phyloP scores from a whole-genome alignment of 805 yeast species.

The Myxozyma monticola region DNA sequence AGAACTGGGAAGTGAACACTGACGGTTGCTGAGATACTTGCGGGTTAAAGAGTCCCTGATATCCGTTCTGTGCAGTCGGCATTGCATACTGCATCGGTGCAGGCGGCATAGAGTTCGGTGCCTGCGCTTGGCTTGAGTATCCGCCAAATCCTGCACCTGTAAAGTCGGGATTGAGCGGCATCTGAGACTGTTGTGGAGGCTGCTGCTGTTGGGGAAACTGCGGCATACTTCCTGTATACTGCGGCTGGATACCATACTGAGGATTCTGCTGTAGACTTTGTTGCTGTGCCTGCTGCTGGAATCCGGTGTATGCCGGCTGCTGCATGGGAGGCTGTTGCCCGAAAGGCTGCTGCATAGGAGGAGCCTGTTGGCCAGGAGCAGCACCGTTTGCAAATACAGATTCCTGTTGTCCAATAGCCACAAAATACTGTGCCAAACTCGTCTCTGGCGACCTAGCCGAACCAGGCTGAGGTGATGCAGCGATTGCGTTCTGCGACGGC shows the following conservation, averaged over 20 bases:
- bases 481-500: slow-evolving; percentile 28
- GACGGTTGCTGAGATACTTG: slow-evolving; percentile 35
- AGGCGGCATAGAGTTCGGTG: slow-evolving; percentile 28
- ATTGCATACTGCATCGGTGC: slow-evolving; percentile 27
- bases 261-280: neutral
- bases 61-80: slow-evolving; percentile 19
- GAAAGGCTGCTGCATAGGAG: slow-evolving; percentile 27
- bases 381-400: slow-evolving; percentile 32
- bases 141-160: slow-evolving; percentile 36
- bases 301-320: slow-evolving; percentile 4
- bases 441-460: slow-evolving; percentile 20
- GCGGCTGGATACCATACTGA: slow-evolving; percentile 18
- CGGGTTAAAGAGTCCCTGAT: slow-evolving; percentile 62
- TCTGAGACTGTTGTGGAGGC: slow-evolving; percentile 9
- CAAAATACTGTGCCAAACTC: slow-evolving; percentile 25
- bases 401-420: slow-evolving; percentile 29
- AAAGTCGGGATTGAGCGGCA: slow-evolving; percentile 20
- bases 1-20: neutral
- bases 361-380: neutral
- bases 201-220: slow-evolving; percentile 9
- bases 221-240: too few species aligned
- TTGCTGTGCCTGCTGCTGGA: neutral
- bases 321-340: slow-evolving; percentile 24
- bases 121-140: slow-evolving; percentile 28
- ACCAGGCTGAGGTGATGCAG: neutral